Evolutionary conservation across 164 flowering plant species (phyloP).

Genomic region (Cinnamomum chago): DNA sequence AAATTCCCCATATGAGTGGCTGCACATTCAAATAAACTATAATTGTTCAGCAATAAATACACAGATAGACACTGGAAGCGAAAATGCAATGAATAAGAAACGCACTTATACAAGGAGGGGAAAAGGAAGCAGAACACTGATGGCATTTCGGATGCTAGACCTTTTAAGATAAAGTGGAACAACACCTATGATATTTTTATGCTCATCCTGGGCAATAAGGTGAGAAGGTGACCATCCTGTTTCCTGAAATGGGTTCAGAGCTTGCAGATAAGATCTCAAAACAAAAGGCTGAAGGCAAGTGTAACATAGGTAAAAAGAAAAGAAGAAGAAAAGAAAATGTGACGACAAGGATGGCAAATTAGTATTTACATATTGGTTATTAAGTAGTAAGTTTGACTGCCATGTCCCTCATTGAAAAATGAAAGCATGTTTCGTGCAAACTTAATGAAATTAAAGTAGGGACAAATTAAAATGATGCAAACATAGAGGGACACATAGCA

Average conservation of each 20-base stretch:
- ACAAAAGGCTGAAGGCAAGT: background rate
- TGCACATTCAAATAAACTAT: slow-evolving; percentile 34
- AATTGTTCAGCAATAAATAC: slow-evolving; percentile 15
- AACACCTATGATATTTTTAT: slow-evolving; percentile 66
- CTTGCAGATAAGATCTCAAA: background rate
- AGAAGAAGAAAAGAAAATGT: background rate
- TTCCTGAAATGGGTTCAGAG: slow-evolving; percentile 49
- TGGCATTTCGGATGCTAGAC: slow-evolving; percentile 34
- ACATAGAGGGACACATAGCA: background rate
- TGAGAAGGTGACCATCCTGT: slow-evolving; percentile 90
- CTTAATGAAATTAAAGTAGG: background rate
- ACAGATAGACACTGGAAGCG: background rate
- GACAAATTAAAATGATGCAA: too few relatives aligned
- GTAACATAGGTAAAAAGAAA: background rate
- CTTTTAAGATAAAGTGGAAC: slow-evolving; percentile 96
- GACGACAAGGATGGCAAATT: background rate
- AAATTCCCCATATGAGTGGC: slow-evolving; percentile 96
- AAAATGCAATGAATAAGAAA: background rate
- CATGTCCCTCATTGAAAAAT: background rate
- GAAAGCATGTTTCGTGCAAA: background rate
- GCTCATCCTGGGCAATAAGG: slow-evolving; percentile 73
- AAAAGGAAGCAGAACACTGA: background rate
- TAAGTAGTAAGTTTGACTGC: background rate
- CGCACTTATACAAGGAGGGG: slow-evolving; percentile 1
- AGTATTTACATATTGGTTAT: background rate